These are phyloP conservation scores for Sarcomyxa edulis DNA, from an alignment of 768 basidiomycete genomes.

Conservation along the genomic window DNA sequence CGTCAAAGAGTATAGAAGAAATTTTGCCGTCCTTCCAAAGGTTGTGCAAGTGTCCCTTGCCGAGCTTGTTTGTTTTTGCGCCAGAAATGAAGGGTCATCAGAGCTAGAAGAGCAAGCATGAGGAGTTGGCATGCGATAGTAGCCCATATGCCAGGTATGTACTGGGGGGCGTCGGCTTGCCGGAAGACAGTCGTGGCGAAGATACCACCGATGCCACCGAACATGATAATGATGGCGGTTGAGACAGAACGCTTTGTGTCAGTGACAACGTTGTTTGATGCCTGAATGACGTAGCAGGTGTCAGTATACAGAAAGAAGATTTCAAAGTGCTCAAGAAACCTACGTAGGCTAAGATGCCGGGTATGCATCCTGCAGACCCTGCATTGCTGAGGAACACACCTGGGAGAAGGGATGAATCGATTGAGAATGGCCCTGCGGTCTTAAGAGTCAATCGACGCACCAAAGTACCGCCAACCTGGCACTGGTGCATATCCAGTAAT, in stretches of 20 bases:
- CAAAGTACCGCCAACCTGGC: constrained; percentile 35
- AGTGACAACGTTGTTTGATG: constrained; percentile 44
- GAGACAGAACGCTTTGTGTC: constrained; percentile 45
- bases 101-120: constrained; percentile 32
- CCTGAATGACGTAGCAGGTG: constrained; percentile 18
- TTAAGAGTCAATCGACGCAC: constrained; percentile 16
- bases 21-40: constrained; percentile 27
- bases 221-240: constrained; percentile 41
- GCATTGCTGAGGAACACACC: constrained; percentile 42
- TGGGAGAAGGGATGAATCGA: constrained; percentile 12
- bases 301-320: not conserved
- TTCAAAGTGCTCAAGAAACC: constrained; percentile 10
- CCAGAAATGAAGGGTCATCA: constrained; percentile 33
- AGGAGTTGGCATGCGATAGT: constrained; percentile 39
- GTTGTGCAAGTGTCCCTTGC: constrained; percentile 15
- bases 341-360: constrained; percentile 47
- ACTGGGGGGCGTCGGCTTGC: constrained; percentile 38
- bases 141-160: constrained; percentile 42
- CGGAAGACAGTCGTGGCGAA: constrained; percentile 43
- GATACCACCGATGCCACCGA: constrained; percentile 43
- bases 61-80: constrained; percentile 25
- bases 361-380: constrained; percentile 39
- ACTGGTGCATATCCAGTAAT: constrained; percentile 32
- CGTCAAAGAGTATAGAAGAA: constrained; percentile 35
- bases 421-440: not conserved